phyloP scores from a whole-genome alignment of 345 rosid genomes.

The Fremontodendron californicum region DNA sequence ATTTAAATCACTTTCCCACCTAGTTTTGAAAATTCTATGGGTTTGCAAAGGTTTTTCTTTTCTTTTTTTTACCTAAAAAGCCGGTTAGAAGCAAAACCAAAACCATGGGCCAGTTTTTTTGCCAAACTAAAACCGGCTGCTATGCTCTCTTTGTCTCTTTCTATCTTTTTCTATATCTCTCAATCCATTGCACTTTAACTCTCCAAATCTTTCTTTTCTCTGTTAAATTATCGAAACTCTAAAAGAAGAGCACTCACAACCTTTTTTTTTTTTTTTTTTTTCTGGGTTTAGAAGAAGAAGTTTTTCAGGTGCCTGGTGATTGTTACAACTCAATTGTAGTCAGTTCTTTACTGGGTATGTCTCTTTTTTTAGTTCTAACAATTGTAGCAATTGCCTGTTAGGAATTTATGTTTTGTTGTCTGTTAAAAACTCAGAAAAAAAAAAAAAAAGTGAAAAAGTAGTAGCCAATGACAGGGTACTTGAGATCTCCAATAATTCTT shows the following conservation, averaged over 20 bases:
- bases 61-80: neutral
- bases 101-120: slow-evolving; percentile 55
- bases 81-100: neutral
- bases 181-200: neutral
- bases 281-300: neutral
- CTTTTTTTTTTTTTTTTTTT: neutral
- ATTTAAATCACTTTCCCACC: neutral
- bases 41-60: neutral
- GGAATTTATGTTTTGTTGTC: neutral
- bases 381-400: neutral
- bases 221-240: neutral
- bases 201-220: neutral
- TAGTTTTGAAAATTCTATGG: slow-evolving; percentile 23
- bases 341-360: slow-evolving; percentile 13
- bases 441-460: neutral
- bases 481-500: neutral
- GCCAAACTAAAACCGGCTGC: slow-evolving; percentile 47
- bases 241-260: neutral
- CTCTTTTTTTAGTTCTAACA: neutral
- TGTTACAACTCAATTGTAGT: slow-evolving; percentile 9
- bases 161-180: slow-evolving; percentile 11
- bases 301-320: slow-evolving; percentile 7
- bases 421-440: neutral
- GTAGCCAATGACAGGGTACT: slow-evolving; percentile 19
- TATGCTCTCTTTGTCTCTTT: slow-evolving; percentile 13